A percentile compares a stretch with the other conserved stretches of the same genome.
phyloP scores from a whole-genome alignment of 495 filamentous ascomycete species.

The Daldinia concentrica region DNA sequence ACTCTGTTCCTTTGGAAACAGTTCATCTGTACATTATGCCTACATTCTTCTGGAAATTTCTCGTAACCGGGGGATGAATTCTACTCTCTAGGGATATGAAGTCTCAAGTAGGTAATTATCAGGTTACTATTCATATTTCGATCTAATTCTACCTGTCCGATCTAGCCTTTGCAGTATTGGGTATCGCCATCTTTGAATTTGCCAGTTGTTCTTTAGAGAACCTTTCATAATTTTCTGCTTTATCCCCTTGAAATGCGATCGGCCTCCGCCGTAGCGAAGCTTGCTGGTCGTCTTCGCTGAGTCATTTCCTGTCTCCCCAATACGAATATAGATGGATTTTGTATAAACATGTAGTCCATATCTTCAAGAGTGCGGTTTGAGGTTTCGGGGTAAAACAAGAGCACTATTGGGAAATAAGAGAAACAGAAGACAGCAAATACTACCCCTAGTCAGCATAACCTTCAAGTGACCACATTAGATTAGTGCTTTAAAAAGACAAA shows the following conservation, averaged over 20 bases:
- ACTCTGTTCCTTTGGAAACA: neutral
- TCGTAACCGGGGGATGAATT: neutral
- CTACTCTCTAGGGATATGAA: too few relatives aligned
- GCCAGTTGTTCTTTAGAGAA: neutral
- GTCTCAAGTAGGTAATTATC: too few relatives aligned
- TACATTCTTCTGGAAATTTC: neutral
- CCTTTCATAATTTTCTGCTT: too few relatives aligned
- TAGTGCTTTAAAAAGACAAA: neutral
- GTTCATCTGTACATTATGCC: neutral
- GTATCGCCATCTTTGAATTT: neutral
- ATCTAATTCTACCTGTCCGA: too few relatives aligned
- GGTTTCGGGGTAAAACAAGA: conserved; percentile 49
- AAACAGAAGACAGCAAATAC: conserved; percentile 46
- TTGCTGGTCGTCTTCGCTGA: conserved; percentile 37
- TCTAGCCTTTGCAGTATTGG: too few relatives aligned
- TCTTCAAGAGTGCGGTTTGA: conserved; percentile 48
- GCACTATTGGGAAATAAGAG: conserved; percentile 45
- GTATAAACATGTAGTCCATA: conserved; percentile 51
- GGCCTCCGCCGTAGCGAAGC: conserved; percentile 43
- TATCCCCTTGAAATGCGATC: conserved; percentile 16
- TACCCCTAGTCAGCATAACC: conserved; percentile 12
- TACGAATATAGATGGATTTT: conserved; percentile 48
- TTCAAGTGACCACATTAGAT: neutral
- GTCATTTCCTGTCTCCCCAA: conserved; percentile 46
- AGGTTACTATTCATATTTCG: too few relatives aligned